Evolutionary conservation across 768 basidiomycete species (phyloP), one percentile per base, ranked within the genome.

Genomic region (Cystofilobasidium ferigula): DNA sequence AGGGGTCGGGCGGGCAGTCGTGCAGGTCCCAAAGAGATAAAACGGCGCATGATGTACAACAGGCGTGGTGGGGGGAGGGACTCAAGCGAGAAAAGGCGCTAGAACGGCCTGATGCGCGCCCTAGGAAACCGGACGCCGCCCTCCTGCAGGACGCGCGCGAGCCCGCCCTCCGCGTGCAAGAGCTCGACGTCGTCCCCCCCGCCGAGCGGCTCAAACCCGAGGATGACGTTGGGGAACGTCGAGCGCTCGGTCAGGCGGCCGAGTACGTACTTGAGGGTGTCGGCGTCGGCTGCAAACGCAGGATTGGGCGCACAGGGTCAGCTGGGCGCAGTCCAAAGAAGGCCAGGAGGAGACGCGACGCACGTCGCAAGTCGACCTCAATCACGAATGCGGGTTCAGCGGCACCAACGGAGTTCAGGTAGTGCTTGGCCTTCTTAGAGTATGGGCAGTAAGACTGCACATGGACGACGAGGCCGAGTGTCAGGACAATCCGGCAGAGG

Each of bases 101-200:
- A 60, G 24, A 47, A 22, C 10, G 42, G 22, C 45, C 61, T 28
- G 4, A 2, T 34, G 12, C 40, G 22, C 4, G 9, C 20, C 34
- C 22, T 60, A 0, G 35, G 18, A 3, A 68, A 32, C 36, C 26
- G 47, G n/a, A 68, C 16, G 18, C 67, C 67, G 9, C 34, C 53
- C 5, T 26, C 57, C 43, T 53, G 45, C 28, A 68, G 64, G 34
- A 42, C 47, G 16, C 59, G 60, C 1, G 40, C 63, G 3, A 76
- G 69, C 20, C 72, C 72, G 16, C 76, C 76, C 71, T 77, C 76
- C 16, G 74, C 67, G 35, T 73, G 72, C 14, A 74, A 59, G 30
- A 77, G 66, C 45, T 72, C 71, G 34, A 77, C 40, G n/a, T 77
- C 76, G 67, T 77, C 76, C 1, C 74, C 71, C 14, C 76, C 76